phyloP scores from a whole-genome alignment of 495 filamentous ascomycete genomes.

The Neurospora sp. region DNA sequence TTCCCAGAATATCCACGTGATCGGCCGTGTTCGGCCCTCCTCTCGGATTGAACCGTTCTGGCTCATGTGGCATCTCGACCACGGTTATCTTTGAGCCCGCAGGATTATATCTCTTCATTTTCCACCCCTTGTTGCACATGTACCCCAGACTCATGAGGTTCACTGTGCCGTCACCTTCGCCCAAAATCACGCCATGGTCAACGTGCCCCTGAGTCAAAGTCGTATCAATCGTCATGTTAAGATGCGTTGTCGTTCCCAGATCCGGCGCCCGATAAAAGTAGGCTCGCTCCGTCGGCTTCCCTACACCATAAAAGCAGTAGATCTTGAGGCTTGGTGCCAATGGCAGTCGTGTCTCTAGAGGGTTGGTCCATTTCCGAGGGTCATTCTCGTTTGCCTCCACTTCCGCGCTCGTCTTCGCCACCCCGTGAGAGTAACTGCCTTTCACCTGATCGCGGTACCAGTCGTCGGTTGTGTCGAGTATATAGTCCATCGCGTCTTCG shows the following conservation, averaged over 20 bases:
- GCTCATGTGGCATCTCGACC: conserved; percentile 94
- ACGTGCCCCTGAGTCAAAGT: conserved; percentile 51
- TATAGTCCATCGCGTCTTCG: conserved; percentile 62
- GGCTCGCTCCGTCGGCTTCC: conserved; percentile 80
- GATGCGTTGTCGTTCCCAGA: conserved; percentile 47
- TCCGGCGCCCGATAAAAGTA: conserved; percentile 82
- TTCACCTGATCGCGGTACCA: conserved; percentile 74
- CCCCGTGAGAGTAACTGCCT: conserved; percentile 73
- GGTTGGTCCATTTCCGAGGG: conserved; percentile 86
- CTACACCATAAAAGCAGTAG: conserved; percentile 94
- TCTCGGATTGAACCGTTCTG: conserved; percentile 79
- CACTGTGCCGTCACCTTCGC: conserved; percentile 93
- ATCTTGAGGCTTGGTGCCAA: conserved; percentile 87
- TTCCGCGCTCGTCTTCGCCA: conserved; percentile 70
- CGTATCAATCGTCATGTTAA: conserved; percentile 91
- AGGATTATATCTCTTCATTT: conserved; percentile 87
- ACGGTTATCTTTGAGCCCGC: conserved; percentile 70
- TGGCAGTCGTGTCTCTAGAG: conserved; percentile 81
- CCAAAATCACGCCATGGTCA: conserved; percentile 84
- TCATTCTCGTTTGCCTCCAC: conserved; percentile 81
- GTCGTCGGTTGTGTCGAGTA: conserved; percentile 63
- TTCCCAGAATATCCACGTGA: conserved; percentile 91
- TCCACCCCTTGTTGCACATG: conserved; percentile 95
- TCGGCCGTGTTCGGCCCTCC: conserved; percentile 95
- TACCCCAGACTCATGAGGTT: conserved; percentile 81